Conservation (phyloP, 768 basidiomycete genomes). For the Sarcodon sp. region DNA sequence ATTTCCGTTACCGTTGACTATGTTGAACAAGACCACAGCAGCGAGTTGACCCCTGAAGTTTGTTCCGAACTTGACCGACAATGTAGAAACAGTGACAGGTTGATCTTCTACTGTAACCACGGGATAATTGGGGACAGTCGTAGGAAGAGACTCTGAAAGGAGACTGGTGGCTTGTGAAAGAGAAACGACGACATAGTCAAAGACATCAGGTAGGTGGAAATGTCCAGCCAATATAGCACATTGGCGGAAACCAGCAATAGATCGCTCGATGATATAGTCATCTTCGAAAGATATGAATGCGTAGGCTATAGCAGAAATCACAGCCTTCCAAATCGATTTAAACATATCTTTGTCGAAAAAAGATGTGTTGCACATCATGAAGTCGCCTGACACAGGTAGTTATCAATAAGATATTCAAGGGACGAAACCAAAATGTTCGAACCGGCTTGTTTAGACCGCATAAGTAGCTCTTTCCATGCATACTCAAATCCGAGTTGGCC, state of each 20-base stretch:
- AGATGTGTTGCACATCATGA: conserved; percentile 68
- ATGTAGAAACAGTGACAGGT: conserved; percentile 76
- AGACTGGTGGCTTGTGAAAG: conserved; percentile 88
- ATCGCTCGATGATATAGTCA: conserved; percentile 90
- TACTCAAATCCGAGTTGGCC: conserved; percentile 97
- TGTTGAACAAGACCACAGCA: conserved; percentile 94
- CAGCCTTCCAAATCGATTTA: conserved; percentile 81
- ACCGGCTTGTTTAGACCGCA: conserved; percentile 76
- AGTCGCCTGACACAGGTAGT: conserved; percentile 29
- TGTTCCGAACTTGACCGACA: conserved; percentile 89
- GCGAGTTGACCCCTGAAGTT: conserved; percentile 94
- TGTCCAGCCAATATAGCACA: conserved; percentile 87
- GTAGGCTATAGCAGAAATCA: conserved; percentile 89
- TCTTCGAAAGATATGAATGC: conserved; percentile 96
- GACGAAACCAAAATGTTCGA: conserved; percentile 8
- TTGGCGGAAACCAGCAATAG: conserved; percentile 93
- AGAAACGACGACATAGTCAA: conserved; percentile 91
- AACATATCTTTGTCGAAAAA: conserved; percentile 91
- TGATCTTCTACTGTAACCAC: conserved; percentile 85
- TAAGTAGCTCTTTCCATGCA: conserved; percentile 93
- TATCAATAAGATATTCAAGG: not conserved
- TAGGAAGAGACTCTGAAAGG: conserved; percentile 58
- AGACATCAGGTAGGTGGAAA: conserved; percentile 87
- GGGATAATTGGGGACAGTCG: conserved; percentile 73
- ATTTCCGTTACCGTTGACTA: conserved; percentile 92